A percentile compares a stretch with the other conserved stretches of the same genome.
phyloP scores from a whole-genome alignment of 2,329 filamentous ascomycete genomes.

The Trichoderma endophyticum region DNA sequence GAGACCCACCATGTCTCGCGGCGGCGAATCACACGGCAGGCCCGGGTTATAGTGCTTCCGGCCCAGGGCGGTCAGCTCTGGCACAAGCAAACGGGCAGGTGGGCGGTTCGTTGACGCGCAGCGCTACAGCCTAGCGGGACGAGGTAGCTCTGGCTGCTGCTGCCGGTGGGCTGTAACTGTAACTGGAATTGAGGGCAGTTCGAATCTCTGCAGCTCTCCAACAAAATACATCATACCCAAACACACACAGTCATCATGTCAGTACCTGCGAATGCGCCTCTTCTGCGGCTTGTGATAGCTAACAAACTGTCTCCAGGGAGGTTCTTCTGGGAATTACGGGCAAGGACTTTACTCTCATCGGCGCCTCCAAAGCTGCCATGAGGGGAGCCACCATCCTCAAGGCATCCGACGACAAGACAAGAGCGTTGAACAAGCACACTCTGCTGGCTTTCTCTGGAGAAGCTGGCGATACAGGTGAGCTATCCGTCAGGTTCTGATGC shows the following conservation, averaged over 20 bases:
- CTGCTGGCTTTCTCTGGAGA: constrained; percentile 95
- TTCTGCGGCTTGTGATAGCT: not conserved
- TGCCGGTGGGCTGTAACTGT: constrained; percentile 10
- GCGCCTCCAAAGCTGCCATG: constrained; percentile 97
- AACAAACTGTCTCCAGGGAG: constrained; percentile 62
- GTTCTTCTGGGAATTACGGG: constrained; percentile 96
- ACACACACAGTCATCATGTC: constrained; percentile 18
- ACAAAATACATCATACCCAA: constrained; percentile 15
- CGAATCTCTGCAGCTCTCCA: constrained; percentile 22
- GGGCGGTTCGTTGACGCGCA: constrained; percentile 35
- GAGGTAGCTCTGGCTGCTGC: constrained; percentile 12
- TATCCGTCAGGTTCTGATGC: not conserved
- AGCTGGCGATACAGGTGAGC: constrained; percentile 85
- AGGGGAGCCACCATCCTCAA: constrained; percentile 95
- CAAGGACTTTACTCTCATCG: constrained; percentile 98
- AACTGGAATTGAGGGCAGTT: not conserved
- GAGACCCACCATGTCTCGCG: not conserved
- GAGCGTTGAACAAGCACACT: constrained; percentile 86
- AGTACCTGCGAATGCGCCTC: not conserved
- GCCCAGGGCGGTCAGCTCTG: constrained; percentile 31
- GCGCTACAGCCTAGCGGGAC: constrained; percentile 36
- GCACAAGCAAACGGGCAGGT: constrained; percentile 31
- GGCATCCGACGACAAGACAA: constrained; percentile 93
- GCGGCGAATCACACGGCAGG: constrained; percentile 26
- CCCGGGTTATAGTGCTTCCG: constrained; percentile 34